Evolutionary conservation across 306 rosid species (phyloP), one percentile per base, ranked within the genome.

Genomic region (Leucaena leucocephala): DNA sequence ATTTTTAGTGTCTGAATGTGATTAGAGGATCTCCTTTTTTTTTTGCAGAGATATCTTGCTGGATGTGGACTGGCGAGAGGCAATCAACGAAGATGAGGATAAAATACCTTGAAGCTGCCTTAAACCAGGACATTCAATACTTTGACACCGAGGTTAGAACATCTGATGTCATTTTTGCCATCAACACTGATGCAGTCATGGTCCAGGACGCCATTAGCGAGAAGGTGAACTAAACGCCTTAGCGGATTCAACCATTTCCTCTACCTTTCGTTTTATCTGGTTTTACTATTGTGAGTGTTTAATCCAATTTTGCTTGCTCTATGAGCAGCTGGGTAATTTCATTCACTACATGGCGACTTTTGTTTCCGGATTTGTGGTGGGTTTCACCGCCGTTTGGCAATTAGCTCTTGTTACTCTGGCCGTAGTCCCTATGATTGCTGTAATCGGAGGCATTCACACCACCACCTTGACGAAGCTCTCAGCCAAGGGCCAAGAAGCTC

Each of bases 31-130:
- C 14, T 68, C 57, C 62, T 64, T 48, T 74, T 78, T 74, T 78
- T 59, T 42, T 67, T 74, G 79, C 93, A 90, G 98, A 91, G 87
- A 93, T 93, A 82, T 91, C 98, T 1, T 93, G 97, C 76, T 93
- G 98, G 98, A 91, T 93, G 98, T 93, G 97, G 98, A 93, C 94
- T 1, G 97, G 98, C 19, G 98, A 93, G 61, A 22, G 98, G 33
- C 98, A 93, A 81, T 82, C 97, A 61, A 93, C 98, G 4, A 91
- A 84, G 90, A 88, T 91, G 97, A 91, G 97, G 83, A 88, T 93
- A 75, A 88, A 85, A 87, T 93, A 91, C 80, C 88, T 93, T 34
- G 97, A 93, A 68, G 97, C 98, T 2, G 94, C 94, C 62, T 57
- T 93, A 85, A 85, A 83, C 72, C 98, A 93, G 76, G 98, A 91